phyloP scores from a whole-genome alignment of 2,329 filamentous ascomycete genomes.

The Sarocladium brachiariae region DNA sequence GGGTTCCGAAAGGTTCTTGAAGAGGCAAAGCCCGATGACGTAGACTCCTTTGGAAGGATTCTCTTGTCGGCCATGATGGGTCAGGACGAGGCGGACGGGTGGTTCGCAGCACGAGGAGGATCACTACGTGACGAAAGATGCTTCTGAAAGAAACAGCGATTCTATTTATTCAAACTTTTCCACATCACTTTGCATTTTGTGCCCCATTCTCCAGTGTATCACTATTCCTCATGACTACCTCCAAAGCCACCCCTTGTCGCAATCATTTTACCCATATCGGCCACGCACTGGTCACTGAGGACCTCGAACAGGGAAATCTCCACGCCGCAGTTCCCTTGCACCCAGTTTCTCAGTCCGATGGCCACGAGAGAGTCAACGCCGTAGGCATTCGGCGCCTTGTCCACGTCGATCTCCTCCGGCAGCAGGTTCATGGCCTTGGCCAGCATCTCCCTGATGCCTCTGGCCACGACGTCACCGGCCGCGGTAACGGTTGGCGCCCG shows the following conservation, averaged over 20 bases:
- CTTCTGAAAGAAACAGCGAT: background rate
- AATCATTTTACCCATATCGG: constrained; percentile 29
- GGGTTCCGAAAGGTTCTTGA: constrained; percentile 20
- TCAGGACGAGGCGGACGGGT: constrained; percentile 23
- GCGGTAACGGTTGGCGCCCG: constrained; percentile 19
- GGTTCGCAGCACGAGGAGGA: constrained; percentile 22
- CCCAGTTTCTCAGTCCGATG: constrained; percentile 46
- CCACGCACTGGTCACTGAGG: constrained; percentile 37
- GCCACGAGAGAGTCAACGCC: constrained; percentile 48
- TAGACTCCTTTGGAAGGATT: constrained; percentile 36
- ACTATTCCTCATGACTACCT: background rate
- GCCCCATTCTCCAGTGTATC: too few species aligned
- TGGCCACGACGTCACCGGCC: constrained; percentile 27
- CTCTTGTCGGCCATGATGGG: constrained; percentile 20
- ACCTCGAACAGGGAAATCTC: constrained; percentile 42
- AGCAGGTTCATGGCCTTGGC: constrained; percentile 38
- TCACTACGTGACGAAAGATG: constrained; percentile 8
- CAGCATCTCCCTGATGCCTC: constrained; percentile 33
- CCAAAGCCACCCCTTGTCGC: constrained; percentile 26
- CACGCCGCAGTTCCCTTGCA: constrained; percentile 35
- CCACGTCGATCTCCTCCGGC: constrained; percentile 36
- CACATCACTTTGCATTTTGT: too few species aligned
- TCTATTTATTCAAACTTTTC: background rate
- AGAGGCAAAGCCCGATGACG: constrained; percentile 32
- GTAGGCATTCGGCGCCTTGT: constrained; percentile 35